Base-by-base conservation (phyloP, 1,139 yeast genomes). In the Tardiomyces digboiensis region DNA sequence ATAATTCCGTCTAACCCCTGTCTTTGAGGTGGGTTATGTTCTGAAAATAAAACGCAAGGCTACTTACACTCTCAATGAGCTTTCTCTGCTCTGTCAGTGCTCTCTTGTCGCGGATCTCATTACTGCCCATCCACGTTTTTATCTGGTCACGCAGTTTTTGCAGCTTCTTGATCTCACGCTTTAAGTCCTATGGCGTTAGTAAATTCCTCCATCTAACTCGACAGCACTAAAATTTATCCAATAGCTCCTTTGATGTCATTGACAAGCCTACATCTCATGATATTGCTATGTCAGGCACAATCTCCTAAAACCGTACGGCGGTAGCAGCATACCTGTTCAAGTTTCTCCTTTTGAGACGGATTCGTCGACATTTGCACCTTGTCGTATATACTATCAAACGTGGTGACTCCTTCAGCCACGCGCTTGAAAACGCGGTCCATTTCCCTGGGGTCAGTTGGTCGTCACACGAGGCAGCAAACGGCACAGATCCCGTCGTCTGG, bases 141-240 rank as follows among this genome's bases (percentile, higher is more conserved):
- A 93, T 85, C 66, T 89, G 97, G 65, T 93, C 98, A 62, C 98
- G 77, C 59, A 84, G 80, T 59, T 96, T 78, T 64, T 93, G 99
- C 44, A 93, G 73, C 65, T 88, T 89, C 66, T 93, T 93, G 64
- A 93, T 91, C 64, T 93, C 98, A 57, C 94, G 84, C 71, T 93
- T 93, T 62, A 93, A 70, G 60, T 91, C 98, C 55, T 54, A 19
- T 12, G 5, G n/a, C n/a, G 33, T 26, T 29, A 21, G 26, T n/a
- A 13, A 19, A 14, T 21, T n/a, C n/a, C n/a, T n/a, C n/a, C n/a
- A n/a, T n/a, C n/a, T n/a, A n/a, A n/a, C n/a, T n/a, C n/a, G n/a
- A n/a, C n/a, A n/a, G n/a, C n/a, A n/a, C n/a, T n/a, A n/a, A n/a
- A n/a, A n/a, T n/a, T n/a, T n/a, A n/a, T n/a, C n/a, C n/a, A n/a